Evolutionary conservation across 176 grass and related monocot genomes (phyloP), one percentile per base, ranked within the genome.

Genomic region (Urochloa ruziziensis): DNA sequence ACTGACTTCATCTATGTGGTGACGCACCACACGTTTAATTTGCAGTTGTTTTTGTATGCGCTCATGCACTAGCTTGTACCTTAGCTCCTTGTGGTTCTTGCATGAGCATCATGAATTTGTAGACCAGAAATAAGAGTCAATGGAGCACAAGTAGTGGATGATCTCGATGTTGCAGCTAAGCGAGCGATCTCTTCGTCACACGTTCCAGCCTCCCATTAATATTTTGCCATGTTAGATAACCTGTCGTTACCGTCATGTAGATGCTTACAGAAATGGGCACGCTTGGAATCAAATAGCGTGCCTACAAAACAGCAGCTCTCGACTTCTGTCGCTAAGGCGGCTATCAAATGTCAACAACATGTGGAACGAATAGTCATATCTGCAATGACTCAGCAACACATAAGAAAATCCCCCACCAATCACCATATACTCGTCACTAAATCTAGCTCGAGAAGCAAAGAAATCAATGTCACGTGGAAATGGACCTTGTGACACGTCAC

Each of bases 41-140:
- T 57, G 52, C 1, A 7, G 7, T 27, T 14, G 61, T 60, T 18
- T 47, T 62, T 78, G 13, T 62, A 27, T 70, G 5, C 19, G 29
- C 17, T 40, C 52, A 2, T 39, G 30, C n/a, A n/a, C n/a, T n/a
- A n/a, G n/a, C n/a, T 8, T 40, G 39, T 3, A 23, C 32, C 2
- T 62, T 53, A 27, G 62, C 15, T 66, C 28, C 39, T 59, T 75
- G 46, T 56, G 21, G 13, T 49, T 21, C 73, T 63, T 59, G 14
- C 62, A 27, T 30, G 28, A 43, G 56, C 51, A 15, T 7, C 17
- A 4, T 76, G 47, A 28, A 34, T 27, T 51, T n/a, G 0, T 59
- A 62, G 70, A 49, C 33, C 82, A 81, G n/a, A 85, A 88, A 53
- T 69, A 80, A 54, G 64, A 46, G 83, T 72, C 72, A 81, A 77